Percentiles rank a stretch among this genome's conserved stretches.
phyloP scores from a whole-genome alignment of 2,329 filamentous ascomycete species.

The Diaporthe destruens region DNA sequence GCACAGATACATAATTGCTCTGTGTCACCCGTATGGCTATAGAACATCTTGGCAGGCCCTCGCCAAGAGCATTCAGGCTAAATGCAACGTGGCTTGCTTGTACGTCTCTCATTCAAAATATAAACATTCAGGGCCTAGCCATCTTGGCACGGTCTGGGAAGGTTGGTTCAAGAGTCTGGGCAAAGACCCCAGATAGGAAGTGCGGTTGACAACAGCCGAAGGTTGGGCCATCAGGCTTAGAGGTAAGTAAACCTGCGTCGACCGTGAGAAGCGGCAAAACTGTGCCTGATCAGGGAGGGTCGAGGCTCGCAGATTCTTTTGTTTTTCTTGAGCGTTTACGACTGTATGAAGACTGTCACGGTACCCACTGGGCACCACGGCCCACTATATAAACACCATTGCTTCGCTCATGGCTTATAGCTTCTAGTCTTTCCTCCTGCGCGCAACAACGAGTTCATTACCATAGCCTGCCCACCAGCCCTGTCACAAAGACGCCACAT shows the following conservation, averaged over 20 bases:
- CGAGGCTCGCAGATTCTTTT: too few relatives aligned
- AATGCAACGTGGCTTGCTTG: slow-evolving; percentile 24
- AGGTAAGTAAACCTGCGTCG: not conserved
- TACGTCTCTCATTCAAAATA: slow-evolving; percentile 16
- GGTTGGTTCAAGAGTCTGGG: not conserved
- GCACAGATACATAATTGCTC: not conserved
- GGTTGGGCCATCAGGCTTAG: not conserved
- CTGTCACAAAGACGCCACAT: too few relatives aligned
- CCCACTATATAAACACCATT: too few relatives aligned
- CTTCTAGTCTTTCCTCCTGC: too few relatives aligned
- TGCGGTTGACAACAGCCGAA: slow-evolving; percentile 16
- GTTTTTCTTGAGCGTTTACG: too few relatives aligned
- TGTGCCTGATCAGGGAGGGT: too few relatives aligned
- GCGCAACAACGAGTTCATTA: too few relatives aligned
- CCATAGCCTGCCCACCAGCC: too few relatives aligned
- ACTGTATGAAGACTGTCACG: too few relatives aligned
- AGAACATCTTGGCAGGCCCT: slow-evolving; percentile 4
- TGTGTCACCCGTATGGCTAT: not conserved
- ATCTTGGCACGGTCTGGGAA: slow-evolving; percentile 17
- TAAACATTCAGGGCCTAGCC: slow-evolving; percentile 13
- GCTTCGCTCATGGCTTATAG: too few relatives aligned
- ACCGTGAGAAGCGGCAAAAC: not conserved
- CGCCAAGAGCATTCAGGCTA: slow-evolving; percentile 20
- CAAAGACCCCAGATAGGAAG: slow-evolving; percentile 16
- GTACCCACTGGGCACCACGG: too few relatives aligned